Conservation (phyloP, 352 stramenopile genomes). For the Phytophthora quininea region DNA sequence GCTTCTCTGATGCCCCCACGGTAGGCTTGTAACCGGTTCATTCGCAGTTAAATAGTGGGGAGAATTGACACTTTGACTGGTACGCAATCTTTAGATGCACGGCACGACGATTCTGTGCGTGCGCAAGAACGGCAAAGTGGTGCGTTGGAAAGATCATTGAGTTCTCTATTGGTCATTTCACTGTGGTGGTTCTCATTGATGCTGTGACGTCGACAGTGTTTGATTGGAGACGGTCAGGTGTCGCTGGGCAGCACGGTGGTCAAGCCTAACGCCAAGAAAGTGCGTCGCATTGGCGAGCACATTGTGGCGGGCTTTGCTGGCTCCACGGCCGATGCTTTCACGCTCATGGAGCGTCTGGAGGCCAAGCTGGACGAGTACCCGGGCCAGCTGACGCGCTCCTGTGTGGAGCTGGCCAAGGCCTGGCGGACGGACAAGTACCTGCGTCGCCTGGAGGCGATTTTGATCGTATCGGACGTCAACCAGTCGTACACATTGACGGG, state of each 20-base stretch:
- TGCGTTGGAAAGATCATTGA: constrained; percentile 36
- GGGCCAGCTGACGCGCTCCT: constrained; percentile 95
- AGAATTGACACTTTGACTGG: not conserved
- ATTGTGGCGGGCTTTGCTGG: constrained; percentile 98
- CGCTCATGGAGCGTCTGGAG: constrained; percentile 98
- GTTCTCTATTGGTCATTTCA: not conserved
- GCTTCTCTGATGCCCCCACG: constrained; percentile 64
- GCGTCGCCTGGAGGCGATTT: constrained; percentile 92
- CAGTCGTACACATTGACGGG: constrained; percentile 97
- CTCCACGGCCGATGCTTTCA: constrained; percentile 98
- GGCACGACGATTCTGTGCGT: constrained; percentile 98
- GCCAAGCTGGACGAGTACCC: constrained; percentile 98
- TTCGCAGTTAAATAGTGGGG: not conserved
- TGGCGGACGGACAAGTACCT: constrained; percentile 99
- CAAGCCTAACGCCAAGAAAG: constrained; percentile 99
- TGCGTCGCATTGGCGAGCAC: constrained; percentile 94
- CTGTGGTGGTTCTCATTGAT: not conserved
- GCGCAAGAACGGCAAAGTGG: constrained; percentile 97
- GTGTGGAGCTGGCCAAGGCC: constrained; percentile 98
- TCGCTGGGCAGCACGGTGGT: constrained; percentile 95
- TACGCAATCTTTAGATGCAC: constrained; percentile 73
- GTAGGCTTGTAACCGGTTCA: constrained; percentile 24
- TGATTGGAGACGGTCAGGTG: constrained; percentile 99
- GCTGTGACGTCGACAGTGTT: constrained; percentile 46
- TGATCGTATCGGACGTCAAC: constrained; percentile 96